Evolutionary conservation across 2,329 filamentous ascomycete species (phyloP).

Genomic region (Colletotrichum coccodes): DNA sequence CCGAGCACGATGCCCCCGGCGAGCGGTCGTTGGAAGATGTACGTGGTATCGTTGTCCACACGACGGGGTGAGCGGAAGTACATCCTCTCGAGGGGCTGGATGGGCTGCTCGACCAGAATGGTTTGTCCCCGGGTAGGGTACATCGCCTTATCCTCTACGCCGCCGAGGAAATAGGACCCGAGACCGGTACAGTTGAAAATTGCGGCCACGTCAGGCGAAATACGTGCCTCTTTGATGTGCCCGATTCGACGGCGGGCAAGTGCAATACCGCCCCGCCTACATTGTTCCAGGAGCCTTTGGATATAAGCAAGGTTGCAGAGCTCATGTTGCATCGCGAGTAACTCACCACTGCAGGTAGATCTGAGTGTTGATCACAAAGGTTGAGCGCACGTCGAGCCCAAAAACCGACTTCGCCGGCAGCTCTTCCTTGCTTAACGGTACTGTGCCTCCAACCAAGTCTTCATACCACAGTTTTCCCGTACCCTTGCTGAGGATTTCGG

Average conservation of each 20-base stretch:
- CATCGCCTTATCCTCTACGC: constrained; percentile 80
- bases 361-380: constrained; percentile 73
- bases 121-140: constrained; percentile 81
- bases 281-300: constrained; percentile 74
- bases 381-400: constrained; percentile 44
- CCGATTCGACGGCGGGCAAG: constrained; percentile 70
- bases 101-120: constrained; percentile 49
- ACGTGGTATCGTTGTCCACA: constrained; percentile 51
- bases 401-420: constrained; percentile 47
- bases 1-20: constrained; percentile 46
- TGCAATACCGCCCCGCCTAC: constrained; percentile 76
- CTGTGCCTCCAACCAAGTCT: constrained; percentile 48
- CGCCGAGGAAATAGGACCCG: constrained; percentile 78
- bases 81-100: constrained; percentile 48
- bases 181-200: constrained; percentile 90
- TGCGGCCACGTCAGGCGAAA: constrained; percentile 63
- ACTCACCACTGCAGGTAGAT: constrained; percentile 81
- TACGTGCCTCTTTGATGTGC: constrained; percentile 78
- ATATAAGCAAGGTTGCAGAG: neutral
- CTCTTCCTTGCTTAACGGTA: constrained; percentile 38
- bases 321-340: neutral
- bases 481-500: constrained; percentile 44
- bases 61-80: constrained; percentile 50
- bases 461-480: constrained; percentile 54
- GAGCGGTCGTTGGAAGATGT: constrained; percentile 54